Conservation (phyloP, 495 filamentous ascomycete species). For the Letharia columbiana region DNA sequence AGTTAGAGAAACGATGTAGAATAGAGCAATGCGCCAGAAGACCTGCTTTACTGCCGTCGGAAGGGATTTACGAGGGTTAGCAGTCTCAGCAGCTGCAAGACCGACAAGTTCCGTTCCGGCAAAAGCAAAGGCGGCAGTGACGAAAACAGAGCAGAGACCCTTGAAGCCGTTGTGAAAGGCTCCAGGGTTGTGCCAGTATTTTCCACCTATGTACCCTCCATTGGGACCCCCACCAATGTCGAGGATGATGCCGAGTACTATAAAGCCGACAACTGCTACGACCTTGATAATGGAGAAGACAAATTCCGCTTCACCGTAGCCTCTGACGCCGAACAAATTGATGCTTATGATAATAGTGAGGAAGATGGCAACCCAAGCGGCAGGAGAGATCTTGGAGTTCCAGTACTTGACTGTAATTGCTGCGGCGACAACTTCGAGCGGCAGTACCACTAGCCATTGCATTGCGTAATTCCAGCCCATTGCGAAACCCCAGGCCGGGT, state of each 20-base stretch:
- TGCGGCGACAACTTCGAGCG: conserved; percentile 84
- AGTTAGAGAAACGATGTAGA: conserved; percentile 47
- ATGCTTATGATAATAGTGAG: conserved; percentile 63
- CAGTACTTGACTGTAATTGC: conserved; percentile 85
- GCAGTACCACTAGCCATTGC: conserved; percentile 85
- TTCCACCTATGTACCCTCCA: conserved; percentile 74
- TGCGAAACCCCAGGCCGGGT: conserved; percentile 94
- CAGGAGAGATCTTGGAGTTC: conserved; percentile 56
- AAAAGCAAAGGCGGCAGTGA: conserved; percentile 88
- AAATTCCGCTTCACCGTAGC: conserved; percentile 89
- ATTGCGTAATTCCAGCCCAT: conserved; percentile 99
- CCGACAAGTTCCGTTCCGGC: conserved; percentile 88
- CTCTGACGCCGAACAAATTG: conserved; percentile 79
- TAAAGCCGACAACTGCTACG: conserved; percentile 77
- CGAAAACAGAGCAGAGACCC: conserved; percentile 86
- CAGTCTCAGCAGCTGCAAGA: conserved; percentile 40
- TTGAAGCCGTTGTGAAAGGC: conserved; percentile 92
- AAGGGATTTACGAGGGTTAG: conserved; percentile 37
- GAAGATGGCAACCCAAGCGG: conserved; percentile 82
- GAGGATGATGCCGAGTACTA: conserved; percentile 71
- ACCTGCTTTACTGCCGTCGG: conserved; percentile 41
- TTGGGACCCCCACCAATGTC: conserved; percentile 69
- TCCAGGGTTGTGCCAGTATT: conserved; percentile 74
- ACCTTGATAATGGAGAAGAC: conserved; percentile 82
- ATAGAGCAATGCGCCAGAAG: conserved; percentile 32